Evolutionary conservation across 176 grass and related monocot genomes (phyloP).

Genomic region (Coix lacrymajobi): DNA sequence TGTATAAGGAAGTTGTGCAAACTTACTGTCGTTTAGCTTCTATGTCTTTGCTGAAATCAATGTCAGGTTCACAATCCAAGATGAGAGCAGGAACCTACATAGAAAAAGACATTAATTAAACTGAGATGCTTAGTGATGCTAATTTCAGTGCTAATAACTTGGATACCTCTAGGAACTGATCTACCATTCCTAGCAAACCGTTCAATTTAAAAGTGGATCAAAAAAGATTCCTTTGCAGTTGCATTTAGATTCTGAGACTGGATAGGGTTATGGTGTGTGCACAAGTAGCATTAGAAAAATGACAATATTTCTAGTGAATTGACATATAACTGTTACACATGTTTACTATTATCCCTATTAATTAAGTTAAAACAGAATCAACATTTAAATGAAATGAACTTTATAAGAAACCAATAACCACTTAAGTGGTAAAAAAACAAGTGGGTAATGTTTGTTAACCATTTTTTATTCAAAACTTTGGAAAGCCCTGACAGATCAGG

Average conservation of each 20-base stretch:
- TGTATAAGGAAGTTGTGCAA: neutral
- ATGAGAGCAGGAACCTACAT: conserved; percentile 82
- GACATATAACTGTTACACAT: neutral
- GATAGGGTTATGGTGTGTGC: neutral
- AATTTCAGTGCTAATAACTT: neutral
- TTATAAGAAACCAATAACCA: neutral
- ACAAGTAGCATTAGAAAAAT: neutral
- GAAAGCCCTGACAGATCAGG: neutral
- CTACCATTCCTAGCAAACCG: neutral
- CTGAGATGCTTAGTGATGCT: neutral
- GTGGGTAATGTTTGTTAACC: neutral
- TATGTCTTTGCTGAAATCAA: conserved; percentile 88
- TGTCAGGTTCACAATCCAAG: conserved; percentile 94
- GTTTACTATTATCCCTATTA: neutral
- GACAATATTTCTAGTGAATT: neutral
- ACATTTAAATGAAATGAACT: neutral
- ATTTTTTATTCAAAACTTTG: neutral
- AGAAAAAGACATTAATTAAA: conserved; percentile 11
- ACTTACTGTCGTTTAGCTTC: conserved; percentile 81
- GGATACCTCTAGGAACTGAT: neutral
- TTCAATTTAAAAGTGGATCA: neutral
- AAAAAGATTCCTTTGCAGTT: too few species aligned
- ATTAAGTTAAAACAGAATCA: neutral
- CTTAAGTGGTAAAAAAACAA: neutral
- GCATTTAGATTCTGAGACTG: neutral